Conservation (phyloP, 2,329 filamentous ascomycete genomes). For the Ophiostoma piceae region DNA sequence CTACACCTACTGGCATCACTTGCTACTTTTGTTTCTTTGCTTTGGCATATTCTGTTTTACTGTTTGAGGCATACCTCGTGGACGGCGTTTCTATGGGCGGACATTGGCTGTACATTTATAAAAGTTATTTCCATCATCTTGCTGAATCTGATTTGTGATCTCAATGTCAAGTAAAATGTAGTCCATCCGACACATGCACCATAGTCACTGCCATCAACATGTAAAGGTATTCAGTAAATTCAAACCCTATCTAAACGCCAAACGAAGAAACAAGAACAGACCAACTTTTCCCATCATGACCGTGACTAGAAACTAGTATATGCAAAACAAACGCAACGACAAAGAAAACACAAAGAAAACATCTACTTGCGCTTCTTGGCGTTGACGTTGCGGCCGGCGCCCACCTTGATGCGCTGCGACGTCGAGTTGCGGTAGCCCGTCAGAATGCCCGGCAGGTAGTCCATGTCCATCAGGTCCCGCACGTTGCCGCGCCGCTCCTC, state of each 20-base stretch:
- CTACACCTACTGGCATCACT: not conserved
- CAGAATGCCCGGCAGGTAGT: slow-evolving; percentile 80
- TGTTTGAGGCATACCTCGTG: not conserved
- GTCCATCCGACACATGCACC: too few relatives aligned
- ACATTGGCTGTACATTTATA: slow-evolving; percentile 13
- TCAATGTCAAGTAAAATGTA: not conserved
- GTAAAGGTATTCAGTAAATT: too few relatives aligned
- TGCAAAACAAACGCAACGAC: not conserved
- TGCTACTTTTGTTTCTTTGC: not conserved
- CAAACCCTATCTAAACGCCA: slow-evolving; percentile 3
- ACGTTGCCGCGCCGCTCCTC: slow-evolving; percentile 42
- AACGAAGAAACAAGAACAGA: not conserved
- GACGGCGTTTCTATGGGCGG: slow-evolving; percentile 8
- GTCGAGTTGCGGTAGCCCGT: slow-evolving; percentile 66
- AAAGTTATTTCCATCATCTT: not conserved
- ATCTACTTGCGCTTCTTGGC: slow-evolving; percentile 53
- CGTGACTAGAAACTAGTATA: not conserved
- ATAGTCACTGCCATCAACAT: too few relatives aligned
- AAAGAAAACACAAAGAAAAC: not conserved
- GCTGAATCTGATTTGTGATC: not conserved
- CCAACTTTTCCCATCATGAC: slow-evolving; percentile 5
- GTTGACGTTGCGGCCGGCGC: slow-evolving; percentile 83
- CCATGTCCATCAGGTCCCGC: slow-evolving; percentile 88
- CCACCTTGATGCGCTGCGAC: slow-evolving; percentile 68
- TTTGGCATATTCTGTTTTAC: slow-evolving; percentile 1